phyloP scores from a whole-genome alignment of 2,329 filamentous ascomycete species.

The Thielaviopsis ethacetica region DNA sequence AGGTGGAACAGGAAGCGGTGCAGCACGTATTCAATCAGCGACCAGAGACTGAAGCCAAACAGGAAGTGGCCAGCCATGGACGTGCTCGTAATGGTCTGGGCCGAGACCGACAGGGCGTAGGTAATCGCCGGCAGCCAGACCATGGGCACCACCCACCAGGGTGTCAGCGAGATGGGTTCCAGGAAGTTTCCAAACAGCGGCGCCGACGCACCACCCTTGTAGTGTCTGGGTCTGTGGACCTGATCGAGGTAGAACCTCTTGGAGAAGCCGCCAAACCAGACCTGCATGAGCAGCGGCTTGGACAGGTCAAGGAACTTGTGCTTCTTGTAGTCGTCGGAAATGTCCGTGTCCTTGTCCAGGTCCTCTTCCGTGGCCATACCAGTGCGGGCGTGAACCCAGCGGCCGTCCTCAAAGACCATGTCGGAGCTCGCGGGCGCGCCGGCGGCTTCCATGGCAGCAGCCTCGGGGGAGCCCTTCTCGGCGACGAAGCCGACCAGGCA shows the following conservation, averaged over 20 bases:
- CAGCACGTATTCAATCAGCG: constrained; percentile 72
- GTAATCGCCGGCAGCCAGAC: constrained; percentile 69
- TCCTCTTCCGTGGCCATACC: constrained; percentile 86
- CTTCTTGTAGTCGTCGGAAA: constrained; percentile 57
- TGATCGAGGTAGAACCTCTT: constrained; percentile 97
- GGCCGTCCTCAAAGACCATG: constrained; percentile 14
- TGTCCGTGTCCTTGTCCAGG: constrained; percentile 71
- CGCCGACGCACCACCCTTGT: constrained; percentile 81
- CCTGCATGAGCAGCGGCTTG: constrained; percentile 69
- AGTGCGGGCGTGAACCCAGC: constrained; percentile 43
- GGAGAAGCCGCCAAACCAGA: constrained; percentile 74
- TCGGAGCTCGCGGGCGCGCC: constrained; percentile 19
- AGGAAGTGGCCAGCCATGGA: constrained; percentile 44
- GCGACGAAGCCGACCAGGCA: constrained; percentile 11
- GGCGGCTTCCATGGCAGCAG: constrained; percentile 15
- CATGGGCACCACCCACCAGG: constrained; percentile 79
- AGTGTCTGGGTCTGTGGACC: constrained; percentile 88
- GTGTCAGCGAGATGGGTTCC: constrained; percentile 89
- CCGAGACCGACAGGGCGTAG: constrained; percentile 55
- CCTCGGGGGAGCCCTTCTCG: constrained; percentile 17
- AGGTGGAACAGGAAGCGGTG: constrained; percentile 91
- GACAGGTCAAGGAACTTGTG: constrained; percentile 90
- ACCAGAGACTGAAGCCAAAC: constrained; percentile 67
- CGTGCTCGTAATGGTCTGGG: constrained; percentile 32
- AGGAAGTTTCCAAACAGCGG: constrained; percentile 95